Evolutionary conservation across 2,329 filamentous ascomycete species (phyloP).

Genomic region (Boeremia lycopersici): DNA sequence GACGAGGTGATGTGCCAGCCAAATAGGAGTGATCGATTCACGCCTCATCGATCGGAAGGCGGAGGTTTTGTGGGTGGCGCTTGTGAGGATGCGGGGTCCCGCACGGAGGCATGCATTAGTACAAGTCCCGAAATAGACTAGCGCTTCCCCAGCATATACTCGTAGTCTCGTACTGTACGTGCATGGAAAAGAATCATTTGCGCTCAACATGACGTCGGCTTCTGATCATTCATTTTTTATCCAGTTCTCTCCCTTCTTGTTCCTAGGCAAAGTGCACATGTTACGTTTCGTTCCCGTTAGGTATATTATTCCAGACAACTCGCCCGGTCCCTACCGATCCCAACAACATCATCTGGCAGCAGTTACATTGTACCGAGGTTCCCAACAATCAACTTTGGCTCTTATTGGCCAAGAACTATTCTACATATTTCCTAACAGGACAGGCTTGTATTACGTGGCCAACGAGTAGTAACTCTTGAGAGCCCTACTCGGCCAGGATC

Average conservation of each 20-base stretch:
- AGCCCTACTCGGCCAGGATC: no score
- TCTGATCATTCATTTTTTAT: not conserved
- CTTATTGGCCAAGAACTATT: not conserved
- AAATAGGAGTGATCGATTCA: not conserved
- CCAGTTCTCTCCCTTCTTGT: not conserved
- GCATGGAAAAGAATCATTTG: not conserved
- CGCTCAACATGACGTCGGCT: not conserved
- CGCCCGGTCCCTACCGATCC: not conserved
- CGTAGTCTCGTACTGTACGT: no score
- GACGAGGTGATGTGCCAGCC: not conserved
- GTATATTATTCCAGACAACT: not conserved
- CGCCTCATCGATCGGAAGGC: not conserved
- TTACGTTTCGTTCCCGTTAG: not conserved
- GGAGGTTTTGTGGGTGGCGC: not conserved
- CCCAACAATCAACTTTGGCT: not conserved
- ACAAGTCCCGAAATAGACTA: not conserved
- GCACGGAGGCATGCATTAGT: not conserved
- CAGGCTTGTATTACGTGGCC: no score
- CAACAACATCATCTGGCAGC: not conserved
- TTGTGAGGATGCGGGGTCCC: slow-evolving; percentile 8
- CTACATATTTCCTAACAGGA: not conserved
- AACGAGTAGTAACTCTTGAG: no score
- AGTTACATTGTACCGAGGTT: not conserved
- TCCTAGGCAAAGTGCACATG: not conserved
- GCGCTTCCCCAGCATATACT: not conserved